Base-by-base conservation (phyloP, 352 stramenopile species). In the Pelagophyceae sp. region DNA sequence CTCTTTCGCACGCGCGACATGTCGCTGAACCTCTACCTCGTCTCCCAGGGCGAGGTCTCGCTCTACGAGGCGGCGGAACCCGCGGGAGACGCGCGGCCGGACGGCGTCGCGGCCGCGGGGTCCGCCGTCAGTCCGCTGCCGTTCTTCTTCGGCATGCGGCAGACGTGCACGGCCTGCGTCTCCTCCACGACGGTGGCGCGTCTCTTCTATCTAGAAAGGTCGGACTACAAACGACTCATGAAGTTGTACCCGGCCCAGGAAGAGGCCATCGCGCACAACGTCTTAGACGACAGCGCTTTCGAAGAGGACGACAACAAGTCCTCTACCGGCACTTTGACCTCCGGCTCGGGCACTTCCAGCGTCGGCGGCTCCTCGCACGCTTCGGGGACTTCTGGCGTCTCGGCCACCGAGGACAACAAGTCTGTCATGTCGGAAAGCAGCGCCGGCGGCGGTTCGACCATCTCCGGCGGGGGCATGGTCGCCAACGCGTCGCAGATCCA, bases 121-220 rank as follows among this genome's bases (percentile, higher is more conserved):
- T 37, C 11, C 29, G 72, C 69, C 50, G 38, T 81, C 33, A 50
- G 40, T 37, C 72, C 74, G 50, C 37, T 81, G 5, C 51, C 60
- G 1, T 81, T 81, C 51, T 79, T 81, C 50, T 81, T 81, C 72
- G 72, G 77, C 65, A 75, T 81, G 74, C 67, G 77, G 63, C 76
- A 81, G 17, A 77, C 65, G n/a, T 72, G 40, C 20, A 69, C 72
- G 27, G 71, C 71, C 23, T 35, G 77, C 25, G 33, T 65, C 17
- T 77, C 45, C 11, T 37, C 58, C 25, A 29, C 31, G 1, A 37
- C 29, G 27, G 31, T n/a, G 32, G 74, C 70, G 23, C 29, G 77
- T 37, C 60, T 80, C 20, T 81, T 81, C 64, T 37, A 33, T 3
- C 51, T 81, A 20, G 67, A 60, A 3, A 72, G 67, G n/a, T 51